Percentiles rank a stretch among this genome's conserved stretches.
Conservation (phyloP, 2,329 filamentous ascomycete genomes). For the Aspergillus ustus region DNA sequence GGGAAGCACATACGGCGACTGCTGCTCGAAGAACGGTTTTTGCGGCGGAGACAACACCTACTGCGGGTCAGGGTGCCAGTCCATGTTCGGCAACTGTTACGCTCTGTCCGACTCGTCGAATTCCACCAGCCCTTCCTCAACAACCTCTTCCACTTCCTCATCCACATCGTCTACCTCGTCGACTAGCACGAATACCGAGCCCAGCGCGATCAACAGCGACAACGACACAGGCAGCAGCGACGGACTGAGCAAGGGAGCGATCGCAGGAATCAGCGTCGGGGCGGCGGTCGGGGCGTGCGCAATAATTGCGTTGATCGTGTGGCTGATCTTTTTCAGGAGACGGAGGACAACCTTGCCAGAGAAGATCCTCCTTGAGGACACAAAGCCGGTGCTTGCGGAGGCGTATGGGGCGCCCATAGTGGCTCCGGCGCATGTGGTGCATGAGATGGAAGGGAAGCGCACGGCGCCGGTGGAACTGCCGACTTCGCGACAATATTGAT, state of each 20-base stretch:
- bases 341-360: neutral
- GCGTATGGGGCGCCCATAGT: neutral
- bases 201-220: neutral
- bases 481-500: neutral
- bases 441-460: slow-evolving; percentile 1
- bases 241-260: slow-evolving; percentile 6
- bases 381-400: neutral
- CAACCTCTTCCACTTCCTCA: neutral
- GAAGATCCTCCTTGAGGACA: neutral
- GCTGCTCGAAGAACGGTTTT: slow-evolving; percentile 12
- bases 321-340: slow-evolving; percentile 2
- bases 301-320: slow-evolving; percentile 1
- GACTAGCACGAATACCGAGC: neutral
- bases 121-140: neutral
- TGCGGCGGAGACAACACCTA: slow-evolving; percentile 9
- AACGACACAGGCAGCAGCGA: neutral
- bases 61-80: slow-evolving; percentile 12
- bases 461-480: neutral
- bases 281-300: neutral
- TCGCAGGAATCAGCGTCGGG: slow-evolving; percentile 14
- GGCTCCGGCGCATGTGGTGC: neutral
- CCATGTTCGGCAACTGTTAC: slow-evolving; percentile 5
- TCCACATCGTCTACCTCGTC: neutral
- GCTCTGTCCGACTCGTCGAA: neutral
- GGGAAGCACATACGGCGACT: slow-evolving; percentile 12